phyloP scores from a whole-genome alignment of 345 rosid species.

The Eucalyptus shirleyi region DNA sequence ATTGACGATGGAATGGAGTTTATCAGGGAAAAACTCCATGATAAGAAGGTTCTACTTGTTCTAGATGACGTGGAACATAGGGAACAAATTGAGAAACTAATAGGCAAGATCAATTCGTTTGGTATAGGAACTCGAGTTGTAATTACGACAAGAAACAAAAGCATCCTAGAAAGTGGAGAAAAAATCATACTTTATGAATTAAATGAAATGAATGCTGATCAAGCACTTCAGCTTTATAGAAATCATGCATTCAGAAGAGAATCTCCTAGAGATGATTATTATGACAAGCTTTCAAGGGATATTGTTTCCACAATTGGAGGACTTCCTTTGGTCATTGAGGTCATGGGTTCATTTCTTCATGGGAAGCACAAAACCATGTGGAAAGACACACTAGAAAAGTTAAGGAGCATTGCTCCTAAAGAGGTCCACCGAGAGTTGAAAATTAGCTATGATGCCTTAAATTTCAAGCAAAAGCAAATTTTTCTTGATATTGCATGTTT shows the following conservation, averaged over 20 bases:
- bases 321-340: neutral
- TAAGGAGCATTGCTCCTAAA: neutral
- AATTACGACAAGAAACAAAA: neutral
- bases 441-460: neutral
- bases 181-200: neutral
- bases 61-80: neutral
- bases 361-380: neutral
- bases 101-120: neutral
- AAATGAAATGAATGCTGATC: neutral
- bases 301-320: neutral
- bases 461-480: neutral
- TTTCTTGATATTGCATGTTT: neutral
- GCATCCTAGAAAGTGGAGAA: neutral
- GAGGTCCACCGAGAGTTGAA: neutral
- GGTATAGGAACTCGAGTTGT: neutral
- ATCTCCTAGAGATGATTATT: neutral
- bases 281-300: neutral
- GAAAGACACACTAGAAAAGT: neutral
- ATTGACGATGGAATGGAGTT: too few relatives aligned
- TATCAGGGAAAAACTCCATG: neutral
- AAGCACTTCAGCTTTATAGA: neutral
- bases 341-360: neutral
- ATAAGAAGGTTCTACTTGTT: neutral
- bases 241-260: neutral
- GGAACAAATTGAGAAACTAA: neutral